Evolutionary conservation across 441 rosid genomes (phyloP).

Genomic region (Lepidium campestre): DNA sequence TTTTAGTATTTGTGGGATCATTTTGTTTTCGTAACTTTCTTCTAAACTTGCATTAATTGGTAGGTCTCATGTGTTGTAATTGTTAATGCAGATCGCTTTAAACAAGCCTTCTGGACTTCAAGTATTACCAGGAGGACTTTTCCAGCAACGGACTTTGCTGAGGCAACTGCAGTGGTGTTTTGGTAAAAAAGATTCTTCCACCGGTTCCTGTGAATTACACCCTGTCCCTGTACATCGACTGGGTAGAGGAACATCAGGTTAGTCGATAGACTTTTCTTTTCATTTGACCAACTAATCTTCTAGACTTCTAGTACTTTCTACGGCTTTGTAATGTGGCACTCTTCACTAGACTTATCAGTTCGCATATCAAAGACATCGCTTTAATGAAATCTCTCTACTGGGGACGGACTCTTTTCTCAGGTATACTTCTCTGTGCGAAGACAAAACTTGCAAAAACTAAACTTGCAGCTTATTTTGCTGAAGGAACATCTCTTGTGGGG

Average conservation of each 20-base stretch:
- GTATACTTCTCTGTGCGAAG: constrained; percentile 90
- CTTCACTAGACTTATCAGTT: background rate
- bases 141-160: constrained; percentile 83
- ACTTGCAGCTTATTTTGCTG: constrained; percentile 56
- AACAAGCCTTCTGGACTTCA: constrained; percentile 93
- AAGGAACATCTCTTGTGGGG: constrained; percentile 52
- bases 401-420: constrained; percentile 33
- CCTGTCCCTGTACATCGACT: constrained; percentile 89
- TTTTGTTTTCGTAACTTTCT: background rate
- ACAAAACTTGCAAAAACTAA: constrained; percentile 68
- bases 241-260: constrained; percentile 90
- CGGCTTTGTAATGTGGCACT: background rate
- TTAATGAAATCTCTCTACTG: background rate
- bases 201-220: constrained; percentile 35
- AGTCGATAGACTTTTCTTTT: background rate
- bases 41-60: background rate
- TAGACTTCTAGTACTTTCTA: background rate
- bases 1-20: background rate
- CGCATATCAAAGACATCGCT: background rate
- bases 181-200: constrained; percentile 29
- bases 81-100: constrained; percentile 59
- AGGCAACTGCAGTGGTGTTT: constrained; percentile 71
- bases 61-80: background rate
- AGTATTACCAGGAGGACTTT: constrained; percentile 91
- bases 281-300: background rate